phyloP scores from a whole-genome alignment of 2,329 filamentous ascomycete species.

The Aspergillus intermedius region DNA sequence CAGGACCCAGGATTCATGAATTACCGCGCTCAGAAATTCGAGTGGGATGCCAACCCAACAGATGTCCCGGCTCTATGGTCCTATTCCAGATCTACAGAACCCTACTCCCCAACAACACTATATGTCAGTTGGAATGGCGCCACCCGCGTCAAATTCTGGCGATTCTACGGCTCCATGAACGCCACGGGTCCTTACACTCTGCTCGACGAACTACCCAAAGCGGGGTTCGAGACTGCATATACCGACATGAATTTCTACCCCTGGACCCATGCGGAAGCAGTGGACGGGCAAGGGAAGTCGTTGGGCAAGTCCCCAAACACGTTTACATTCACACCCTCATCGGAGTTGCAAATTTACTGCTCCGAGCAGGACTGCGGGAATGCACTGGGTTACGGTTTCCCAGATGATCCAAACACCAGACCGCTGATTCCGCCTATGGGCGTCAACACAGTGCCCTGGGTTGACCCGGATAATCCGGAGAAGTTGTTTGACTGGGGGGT shows the following conservation, averaged over 20 bases:
- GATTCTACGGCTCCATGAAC: conserved; percentile 28
- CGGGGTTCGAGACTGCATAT: conserved; percentile 35
- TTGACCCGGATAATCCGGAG: conserved; percentile 21
- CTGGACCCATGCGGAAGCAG: conserved; percentile 31
- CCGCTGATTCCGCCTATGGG: conserved; percentile 24
- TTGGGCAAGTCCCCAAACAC: conserved; percentile 28
- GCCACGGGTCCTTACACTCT: conserved; percentile 25
- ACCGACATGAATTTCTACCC: conserved; percentile 21
- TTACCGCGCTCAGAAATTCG: conserved; percentile 38
- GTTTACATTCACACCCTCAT: conserved; percentile 32
- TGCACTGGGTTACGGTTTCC: conserved; percentile 22
- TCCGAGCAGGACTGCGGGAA: conserved; percentile 23
- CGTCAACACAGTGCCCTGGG: conserved; percentile 28
- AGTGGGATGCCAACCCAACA: conserved; percentile 36
- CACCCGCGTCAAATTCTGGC: conserved; percentile 31
- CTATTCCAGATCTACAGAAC: conserved; percentile 25
- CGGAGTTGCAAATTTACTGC: conserved; percentile 27
- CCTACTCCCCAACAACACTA: conserved; percentile 22
- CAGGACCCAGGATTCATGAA: conserved; percentile 30
- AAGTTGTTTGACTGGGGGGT: conserved; percentile 12
- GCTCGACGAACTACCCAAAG: conserved; percentile 24
- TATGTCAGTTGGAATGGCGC: conserved; percentile 40
- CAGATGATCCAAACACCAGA: conserved; percentile 20
- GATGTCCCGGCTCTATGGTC: conserved; percentile 37
- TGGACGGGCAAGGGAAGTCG: conserved; percentile 25